Evolutionary conservation across 2,329 filamentous ascomycete species (phyloP).

Genomic region (Diaporthe citrichinensis): DNA sequence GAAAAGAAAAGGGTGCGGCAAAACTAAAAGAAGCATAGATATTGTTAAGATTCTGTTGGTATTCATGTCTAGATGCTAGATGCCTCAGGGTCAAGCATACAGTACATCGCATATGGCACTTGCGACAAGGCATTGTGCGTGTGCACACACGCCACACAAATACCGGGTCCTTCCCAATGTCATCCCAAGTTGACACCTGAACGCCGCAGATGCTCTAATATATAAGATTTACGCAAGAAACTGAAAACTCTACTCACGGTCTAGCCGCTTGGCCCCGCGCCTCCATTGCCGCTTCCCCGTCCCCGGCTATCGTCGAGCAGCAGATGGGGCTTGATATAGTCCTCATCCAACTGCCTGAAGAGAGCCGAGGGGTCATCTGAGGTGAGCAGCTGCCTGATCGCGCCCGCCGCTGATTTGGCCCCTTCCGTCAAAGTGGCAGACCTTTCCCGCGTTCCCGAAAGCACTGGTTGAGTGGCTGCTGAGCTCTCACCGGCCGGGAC

Average conservation of each 20-base stretch:
- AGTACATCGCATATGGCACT: constrained; percentile 18
- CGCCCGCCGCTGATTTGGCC: constrained; percentile 59
- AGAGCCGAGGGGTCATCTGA: constrained; percentile 90
- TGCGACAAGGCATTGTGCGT: background rate
- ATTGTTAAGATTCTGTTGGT: background rate
- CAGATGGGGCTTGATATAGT: constrained; percentile 93
- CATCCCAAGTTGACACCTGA: constrained; percentile 4
- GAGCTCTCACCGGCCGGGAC: constrained; percentile 42
- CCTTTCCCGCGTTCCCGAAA: constrained; percentile 45
- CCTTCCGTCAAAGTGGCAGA: constrained; percentile 45
- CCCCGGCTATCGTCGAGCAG: constrained; percentile 78
- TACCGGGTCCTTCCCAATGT: background rate
- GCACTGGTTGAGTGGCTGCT: constrained; percentile 1
- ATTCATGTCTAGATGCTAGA: constrained; percentile 35
- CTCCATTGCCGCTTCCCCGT: constrained; percentile 47
- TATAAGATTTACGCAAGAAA: constrained; percentile 26
- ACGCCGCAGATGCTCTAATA: constrained; percentile 36
- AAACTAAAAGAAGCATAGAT: constrained; percentile 28
- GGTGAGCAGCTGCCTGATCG: constrained; percentile 85
- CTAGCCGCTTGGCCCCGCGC: constrained; percentile 39
- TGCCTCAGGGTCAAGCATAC: constrained; percentile 30
- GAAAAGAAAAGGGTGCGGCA: background rate
- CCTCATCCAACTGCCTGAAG: constrained; percentile 94
- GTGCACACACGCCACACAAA: background rate
- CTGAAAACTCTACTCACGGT: background rate